phyloP scores from a whole-genome alignment of 148 eudicot genomes.

The Rheum nobile region DNA sequence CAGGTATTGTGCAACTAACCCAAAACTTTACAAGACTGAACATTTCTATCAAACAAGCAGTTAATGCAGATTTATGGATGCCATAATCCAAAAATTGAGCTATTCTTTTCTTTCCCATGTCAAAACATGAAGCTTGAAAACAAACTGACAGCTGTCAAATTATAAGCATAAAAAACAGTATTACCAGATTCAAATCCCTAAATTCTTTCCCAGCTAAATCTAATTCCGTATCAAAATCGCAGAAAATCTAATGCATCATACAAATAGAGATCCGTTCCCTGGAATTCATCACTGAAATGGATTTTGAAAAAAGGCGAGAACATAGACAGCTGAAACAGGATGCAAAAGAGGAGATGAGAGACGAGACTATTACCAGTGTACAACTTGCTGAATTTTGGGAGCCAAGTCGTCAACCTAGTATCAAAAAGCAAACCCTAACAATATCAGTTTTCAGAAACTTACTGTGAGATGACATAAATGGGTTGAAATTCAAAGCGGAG shows the following conservation, averaged over 20 bases:
- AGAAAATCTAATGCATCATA: background rate
- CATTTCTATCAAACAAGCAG: no score
- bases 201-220: no score
- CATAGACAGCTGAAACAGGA: background rate
- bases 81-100: no score
- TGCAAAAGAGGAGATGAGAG: background rate
- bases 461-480: background rate
- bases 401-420: constrained; percentile 68
- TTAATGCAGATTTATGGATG: no score
- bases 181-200: background rate
- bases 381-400: constrained; percentile 77
- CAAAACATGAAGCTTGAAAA: background rate
- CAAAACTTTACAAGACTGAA: background rate
- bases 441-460: background rate
- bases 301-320: background rate
- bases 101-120: background rate
- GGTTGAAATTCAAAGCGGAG: background rate
- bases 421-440: background rate
- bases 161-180: background rate
- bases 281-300: background rate
- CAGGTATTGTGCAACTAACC: background rate
- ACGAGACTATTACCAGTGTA: constrained; percentile 49
- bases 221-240: background rate
- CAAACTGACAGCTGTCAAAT: background rate
- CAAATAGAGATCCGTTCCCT: background rate